These are phyloP conservation scores for Bryopsis sp. DNA, from an alignment of 139 green algal genomes.

Conservation along the genomic window DNA sequence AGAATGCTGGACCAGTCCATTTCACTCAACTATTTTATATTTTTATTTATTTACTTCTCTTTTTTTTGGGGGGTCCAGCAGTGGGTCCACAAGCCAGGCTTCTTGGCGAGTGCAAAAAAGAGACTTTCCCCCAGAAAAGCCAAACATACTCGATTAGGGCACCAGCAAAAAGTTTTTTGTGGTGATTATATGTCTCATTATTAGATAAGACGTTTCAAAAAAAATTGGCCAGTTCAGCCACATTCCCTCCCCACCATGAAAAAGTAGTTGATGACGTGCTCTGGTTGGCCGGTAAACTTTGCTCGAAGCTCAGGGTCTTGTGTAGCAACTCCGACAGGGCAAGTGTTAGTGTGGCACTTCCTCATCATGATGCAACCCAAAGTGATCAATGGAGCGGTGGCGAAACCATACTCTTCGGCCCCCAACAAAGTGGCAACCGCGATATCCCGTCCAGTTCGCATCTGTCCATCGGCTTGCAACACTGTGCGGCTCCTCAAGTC, in stretches of 20 bases:
- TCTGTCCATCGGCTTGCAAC: slow-evolving; percentile 84
- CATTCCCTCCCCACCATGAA: slow-evolving; percentile 67
- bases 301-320: slow-evolving; percentile 90
- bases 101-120: too few relatives aligned
- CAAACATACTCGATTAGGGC: too few relatives aligned
- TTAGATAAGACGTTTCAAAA: too few relatives aligned
- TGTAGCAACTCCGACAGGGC: slow-evolving; percentile 67
- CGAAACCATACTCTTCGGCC: slow-evolving; percentile 95
- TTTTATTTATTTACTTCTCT: too few relatives aligned
- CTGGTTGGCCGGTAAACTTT: slow-evolving; percentile 88
- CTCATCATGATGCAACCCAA: slow-evolving; percentile 97
- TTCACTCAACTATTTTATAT: too few relatives aligned
- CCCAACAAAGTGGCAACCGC: slow-evolving; percentile 77
- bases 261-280: slow-evolving; percentile 94
- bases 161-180: too few relatives aligned
- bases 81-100: too few relatives aligned
- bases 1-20: too few relatives aligned
- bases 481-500: slow-evolving; percentile 79
- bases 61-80: too few relatives aligned
- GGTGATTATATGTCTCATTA: too few relatives aligned
- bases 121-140: too few relatives aligned
- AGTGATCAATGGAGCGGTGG: slow-evolving; percentile 90
- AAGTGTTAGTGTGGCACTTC: slow-evolving; percentile 98
- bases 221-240: too few relatives aligned
- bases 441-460: slow-evolving; percentile 89